Conservation (phyloP, 2,329 filamentous ascomycete genomes). For the Alternaria sp. region DNA sequence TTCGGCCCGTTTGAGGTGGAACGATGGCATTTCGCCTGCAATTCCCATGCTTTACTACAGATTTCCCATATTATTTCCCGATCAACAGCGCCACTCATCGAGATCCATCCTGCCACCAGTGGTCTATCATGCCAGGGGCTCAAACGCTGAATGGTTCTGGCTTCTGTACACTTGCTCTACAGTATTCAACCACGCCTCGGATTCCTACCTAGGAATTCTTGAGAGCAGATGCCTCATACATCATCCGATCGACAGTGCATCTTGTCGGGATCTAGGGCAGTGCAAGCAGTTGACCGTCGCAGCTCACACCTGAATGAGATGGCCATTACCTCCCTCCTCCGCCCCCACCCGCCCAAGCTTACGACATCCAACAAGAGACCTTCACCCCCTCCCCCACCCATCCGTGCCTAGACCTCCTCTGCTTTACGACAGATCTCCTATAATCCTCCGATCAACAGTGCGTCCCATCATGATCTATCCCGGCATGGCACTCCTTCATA, state of each 20-base stretch:
- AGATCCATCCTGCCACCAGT: background rate
- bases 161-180: background rate
- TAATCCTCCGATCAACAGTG: background rate
- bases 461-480: background rate
- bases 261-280: background rate
- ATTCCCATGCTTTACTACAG: background rate
- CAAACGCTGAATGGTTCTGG: background rate
- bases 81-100: background rate
- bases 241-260: background rate
- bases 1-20: conserved; percentile 6
- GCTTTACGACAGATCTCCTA: background rate
- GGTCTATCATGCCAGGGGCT: background rate
- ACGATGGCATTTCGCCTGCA: conserved; percentile 10
- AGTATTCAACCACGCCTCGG: background rate
- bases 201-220: background rate
- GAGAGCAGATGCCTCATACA: background rate
- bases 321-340: background rate
- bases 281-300: background rate
- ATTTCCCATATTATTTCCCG: background rate
- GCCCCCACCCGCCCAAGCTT: background rate
- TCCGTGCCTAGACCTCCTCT: background rate
- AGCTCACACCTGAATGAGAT: background rate
- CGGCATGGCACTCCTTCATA: too few relatives aligned
- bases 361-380: background rate
- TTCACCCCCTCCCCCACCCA: background rate